Percentiles rank a stretch among this genome's conserved stretches.
These are phyloP conservation scores for Babesia sp. DNA, from an alignment of 169 alveolate genomes.

Conservation along the genomic window DNA sequence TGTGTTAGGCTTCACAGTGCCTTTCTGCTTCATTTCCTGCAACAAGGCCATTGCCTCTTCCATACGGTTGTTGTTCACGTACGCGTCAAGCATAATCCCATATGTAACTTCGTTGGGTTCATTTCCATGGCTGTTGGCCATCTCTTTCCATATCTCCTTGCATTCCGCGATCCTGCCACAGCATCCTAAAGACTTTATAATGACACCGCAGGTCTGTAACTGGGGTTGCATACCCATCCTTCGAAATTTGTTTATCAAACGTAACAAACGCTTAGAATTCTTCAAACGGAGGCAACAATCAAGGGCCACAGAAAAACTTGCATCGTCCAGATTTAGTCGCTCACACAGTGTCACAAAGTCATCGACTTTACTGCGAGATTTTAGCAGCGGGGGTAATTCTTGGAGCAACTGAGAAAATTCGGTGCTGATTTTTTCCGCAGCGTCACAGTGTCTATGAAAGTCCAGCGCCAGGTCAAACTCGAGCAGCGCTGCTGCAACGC, in stretches of 20 bases:
- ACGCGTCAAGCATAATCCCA: constrained; percentile 91
- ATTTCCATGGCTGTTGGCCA: constrained; percentile 6
- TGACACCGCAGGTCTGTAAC: constrained; percentile 66
- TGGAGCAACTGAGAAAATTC: constrained; percentile 37
- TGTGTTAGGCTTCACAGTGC: constrained; percentile 83
- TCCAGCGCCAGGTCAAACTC: constrained; percentile 39
- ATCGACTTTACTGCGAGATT: constrained; percentile 49
- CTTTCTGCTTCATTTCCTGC: constrained; percentile 81
- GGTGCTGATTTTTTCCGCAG: constrained; percentile 26
- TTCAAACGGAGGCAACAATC: constrained; percentile 66
- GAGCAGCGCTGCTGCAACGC: constrained; percentile 34
- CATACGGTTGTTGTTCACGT: constrained; percentile 86
- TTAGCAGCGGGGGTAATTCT: constrained; percentile 34
- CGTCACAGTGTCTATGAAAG: constrained; percentile 26
- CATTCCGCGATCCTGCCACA: constrained; percentile 61
- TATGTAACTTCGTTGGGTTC: constrained; percentile 88
- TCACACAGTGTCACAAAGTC: constrained; percentile 60
- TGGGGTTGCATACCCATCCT: constrained; percentile 66
- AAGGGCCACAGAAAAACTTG: constrained; percentile 37
- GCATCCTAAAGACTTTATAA: constrained; percentile 58
- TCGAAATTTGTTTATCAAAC: constrained; percentile 44
- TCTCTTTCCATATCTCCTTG: constrained; percentile 34
- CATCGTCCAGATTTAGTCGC: constrained; percentile 45
- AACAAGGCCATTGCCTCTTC: constrained; percentile 86
- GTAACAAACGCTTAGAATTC: constrained; percentile 43